Base-by-base conservation (phyloP, 2,329 filamentous ascomycete species). In the Cryoendolithus antarcticus region DNA sequence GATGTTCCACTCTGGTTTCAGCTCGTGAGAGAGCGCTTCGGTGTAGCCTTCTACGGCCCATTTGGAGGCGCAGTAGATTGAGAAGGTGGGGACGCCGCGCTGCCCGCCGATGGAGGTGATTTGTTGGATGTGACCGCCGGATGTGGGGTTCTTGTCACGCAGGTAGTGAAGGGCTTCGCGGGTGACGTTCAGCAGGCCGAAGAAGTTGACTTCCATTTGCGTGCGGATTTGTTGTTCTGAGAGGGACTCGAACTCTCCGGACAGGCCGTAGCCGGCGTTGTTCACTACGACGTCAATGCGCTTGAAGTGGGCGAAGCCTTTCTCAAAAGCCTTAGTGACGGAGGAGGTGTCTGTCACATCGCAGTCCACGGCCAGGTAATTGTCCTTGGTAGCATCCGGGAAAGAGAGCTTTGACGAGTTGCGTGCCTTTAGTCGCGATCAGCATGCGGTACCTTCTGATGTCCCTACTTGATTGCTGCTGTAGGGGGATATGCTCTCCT, bases 161-260 rank as follows among this genome's bases (percentile, higher is more conserved):
- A 67, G 64, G n/a, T 54, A 51, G 41, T 63, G 55, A 43, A 68
- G 54, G 1, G 63, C 63, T 44, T 57, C 60, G 33, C 62, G 58
- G 4, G 72, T 75, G 1, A 75, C 67, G 33, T 70, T 62, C 4
- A 77, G 52, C 1, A 75, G 55, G 3, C 75, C 74, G 40, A 72
- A 75, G 50, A 77, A 71, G 48, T 79, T 78, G 43, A 72, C 65
- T 36, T 79, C 70, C 55, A 78, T 67, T 48, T 77, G 69, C 2
- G 54, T 63, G 2, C 66, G 61, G 32, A 72, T 66, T 24, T 73
- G 63, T 2, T 62, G 51, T 1, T 74, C 62, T 1, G 59, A 58
- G 2, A 71, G 53, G 5, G 69, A 66, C 48, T 79, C 74, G 35
- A 76, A 66, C 1, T 68, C 64, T 9, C 68, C 70, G 4, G 57